Evolutionary conservation across 306 rosid genomes (phyloP), one percentile per base, ranked within the genome.

Genomic region (Inga oerstediana): DNA sequence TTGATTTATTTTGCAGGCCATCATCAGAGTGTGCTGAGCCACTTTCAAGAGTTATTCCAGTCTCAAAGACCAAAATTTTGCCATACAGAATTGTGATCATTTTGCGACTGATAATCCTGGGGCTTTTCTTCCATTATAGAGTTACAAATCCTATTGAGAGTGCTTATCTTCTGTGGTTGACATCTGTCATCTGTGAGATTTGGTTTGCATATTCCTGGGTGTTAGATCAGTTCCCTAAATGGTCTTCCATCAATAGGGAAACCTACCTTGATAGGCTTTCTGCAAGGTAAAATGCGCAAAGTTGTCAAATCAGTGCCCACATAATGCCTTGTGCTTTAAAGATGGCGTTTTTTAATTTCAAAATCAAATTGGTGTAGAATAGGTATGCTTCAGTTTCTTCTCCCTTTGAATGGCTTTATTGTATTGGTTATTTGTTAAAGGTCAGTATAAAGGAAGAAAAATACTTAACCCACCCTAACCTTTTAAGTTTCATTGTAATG

Each of bases 131-230:
- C 87, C 98, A 96, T 66, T 96, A 93, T 86, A 91, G 99, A 74
- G 92, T 96, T 41, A 94, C 99, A 45, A 83, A 96, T 86, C 98
- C 99, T 35, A 98, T 96, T 79, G 92, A 94, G 2, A 91, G 97
- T 78, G 99, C 99, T 76, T 94, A 80, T 81, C 90, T 89, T 85
- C 93, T 96, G 74, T 96, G 99, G 99, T 75, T 96, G 89, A 96
- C 99, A 80, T 96, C 99, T 15, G 81, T 96, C 62, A 91, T 92
- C 66, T 96, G 99, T 81, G 99, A 96, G 91, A 96, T 96, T 75
- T 96, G 99, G 99, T 96, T 96, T 78, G 99, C 94, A 69, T 87
- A 90, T 88, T 96, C 99, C 58, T 96, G 99, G 98, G 94, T 94
- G 78, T 80, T 96, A 87, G 98, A 96, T 92, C 98, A 96, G 91